These are phyloP conservation scores for Chlamydomonas sphaeroides DNA, from an alignment of 139 green algal species.

Conservation along the genomic window DNA sequence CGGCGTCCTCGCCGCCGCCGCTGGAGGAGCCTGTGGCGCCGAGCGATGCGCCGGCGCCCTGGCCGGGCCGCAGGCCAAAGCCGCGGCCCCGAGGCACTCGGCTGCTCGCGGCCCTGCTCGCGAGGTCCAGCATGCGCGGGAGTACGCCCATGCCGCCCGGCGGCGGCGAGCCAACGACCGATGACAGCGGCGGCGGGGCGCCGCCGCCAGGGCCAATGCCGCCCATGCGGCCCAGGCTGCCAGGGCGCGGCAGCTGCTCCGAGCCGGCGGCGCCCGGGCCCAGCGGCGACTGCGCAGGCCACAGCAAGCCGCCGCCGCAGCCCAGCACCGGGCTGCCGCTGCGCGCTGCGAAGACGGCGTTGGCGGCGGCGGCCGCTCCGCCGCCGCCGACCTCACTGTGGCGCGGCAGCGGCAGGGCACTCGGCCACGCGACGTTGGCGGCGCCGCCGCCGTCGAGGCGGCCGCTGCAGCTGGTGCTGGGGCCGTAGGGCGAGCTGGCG, in stretches of 20 bases:
- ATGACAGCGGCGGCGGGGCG: no score
- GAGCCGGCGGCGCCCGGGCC: not conserved
- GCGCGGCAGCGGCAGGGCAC: no score
- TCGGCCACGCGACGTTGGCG: no score
- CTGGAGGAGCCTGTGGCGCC: not conserved
- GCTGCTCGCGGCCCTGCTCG: not conserved
- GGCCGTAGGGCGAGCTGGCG: no score
- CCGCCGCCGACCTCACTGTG: no score
- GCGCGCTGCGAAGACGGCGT: no score
- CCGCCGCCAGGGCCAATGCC: not conserved
- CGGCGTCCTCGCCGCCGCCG: no score
- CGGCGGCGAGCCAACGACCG: not conserved
- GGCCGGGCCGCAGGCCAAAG: not conserved
- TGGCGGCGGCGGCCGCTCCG: no score
- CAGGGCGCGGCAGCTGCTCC: not conserved
- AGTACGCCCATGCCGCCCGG: not conserved
- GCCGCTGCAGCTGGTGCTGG: no score
- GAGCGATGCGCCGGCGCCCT: not conserved
- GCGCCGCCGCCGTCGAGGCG: no score
- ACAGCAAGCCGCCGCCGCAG: no score
- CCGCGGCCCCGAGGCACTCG: not conserved
- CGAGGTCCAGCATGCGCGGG: constrained; percentile 15
- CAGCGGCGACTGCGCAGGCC: not conserved
- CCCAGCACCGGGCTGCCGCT: no score
- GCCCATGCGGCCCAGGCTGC: not conserved